Base-by-base conservation (phyloP, 2,329 filamentous ascomycete species). In the Purpureocillium takamizusanense region DNA sequence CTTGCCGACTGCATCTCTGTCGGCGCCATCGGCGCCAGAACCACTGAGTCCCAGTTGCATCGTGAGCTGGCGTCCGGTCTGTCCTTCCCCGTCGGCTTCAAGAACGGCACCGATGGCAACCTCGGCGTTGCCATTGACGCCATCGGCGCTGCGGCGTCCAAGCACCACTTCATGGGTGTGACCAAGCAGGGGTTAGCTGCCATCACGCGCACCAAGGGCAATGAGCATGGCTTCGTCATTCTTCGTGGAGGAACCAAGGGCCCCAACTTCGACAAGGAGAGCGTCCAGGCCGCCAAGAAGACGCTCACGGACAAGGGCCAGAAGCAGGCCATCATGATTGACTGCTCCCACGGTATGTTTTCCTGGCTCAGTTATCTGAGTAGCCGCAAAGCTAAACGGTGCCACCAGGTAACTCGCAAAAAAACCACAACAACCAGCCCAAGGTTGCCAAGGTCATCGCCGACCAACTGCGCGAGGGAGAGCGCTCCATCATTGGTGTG, bases 1-100 rank as follows among this genome's bases (percentile, higher is more conserved):
- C 79, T 97, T 32, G 88, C 92, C 44, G 92, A 98, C 63, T 78
- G 95, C 51, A 89, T 98, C 62, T 94, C 87, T 1, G 81, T 97
- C 18, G 92, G 92, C 44, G 92, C 92, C 42, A 94, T 98, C 56
- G 92, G 92, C 45, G 92, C 92, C 32, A 80, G 92, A 49, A 98
- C 92, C 32, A 98, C 92, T 36, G 92, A 98, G 69, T 92, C 85
- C 40, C 92, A 98, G 68, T 73, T 97, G 48, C 92, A 98, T 68
- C 83, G 92, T 46, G 92, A 98, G 69, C 78, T 98, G 46, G 92
- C 92, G 5, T 94, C 86, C 21, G 92, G 92, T 51, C 75, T 97
- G 38, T 94, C 86, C 41, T 97, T 95, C 82, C 92, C 92, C 16
- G 89, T 98, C 49, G 92, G 92, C 42, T 98, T 95, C 83, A 98